Evolutionary conservation across 345 rosid genomes (phyloP).

Genomic region (Erodium maritimum): DNA sequence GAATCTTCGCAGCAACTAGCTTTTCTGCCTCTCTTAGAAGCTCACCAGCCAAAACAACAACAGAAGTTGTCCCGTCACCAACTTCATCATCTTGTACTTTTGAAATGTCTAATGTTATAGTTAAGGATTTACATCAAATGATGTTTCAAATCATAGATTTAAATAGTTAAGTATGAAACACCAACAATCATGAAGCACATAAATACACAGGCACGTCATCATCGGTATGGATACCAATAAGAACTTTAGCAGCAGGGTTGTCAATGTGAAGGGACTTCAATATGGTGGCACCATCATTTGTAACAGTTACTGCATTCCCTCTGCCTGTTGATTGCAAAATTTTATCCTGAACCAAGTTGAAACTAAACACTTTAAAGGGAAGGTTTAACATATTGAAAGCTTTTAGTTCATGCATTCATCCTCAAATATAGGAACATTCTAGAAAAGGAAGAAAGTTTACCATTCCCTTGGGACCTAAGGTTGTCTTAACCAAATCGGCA

Average conservation of each 20-base stretch:
- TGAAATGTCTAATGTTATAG: constrained; percentile 50
- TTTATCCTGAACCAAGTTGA: constrained; percentile 45
- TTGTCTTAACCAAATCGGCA: constrained; percentile 84
- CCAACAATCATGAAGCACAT: no score
- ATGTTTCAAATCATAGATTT: background rate
- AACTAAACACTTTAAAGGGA: background rate
- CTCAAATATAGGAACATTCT: background rate
- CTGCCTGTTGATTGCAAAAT: constrained; percentile 93
- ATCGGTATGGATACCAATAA: constrained; percentile 67
- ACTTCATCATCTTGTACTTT: constrained; percentile 99
- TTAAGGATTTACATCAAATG: constrained; percentile 9
- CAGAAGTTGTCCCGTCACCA: constrained; percentile 99
- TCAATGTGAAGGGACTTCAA: constrained; percentile 88
- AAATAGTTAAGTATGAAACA: no score
- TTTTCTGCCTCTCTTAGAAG: constrained; percentile 93
- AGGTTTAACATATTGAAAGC: background rate
- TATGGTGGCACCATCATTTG: constrained; percentile 97
- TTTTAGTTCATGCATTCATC: background rate
- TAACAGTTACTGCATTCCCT: constrained; percentile 69
- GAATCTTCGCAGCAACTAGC: constrained; percentile 82
- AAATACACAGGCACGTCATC: no score
- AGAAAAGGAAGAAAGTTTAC: constrained; percentile 20
- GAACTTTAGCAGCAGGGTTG: constrained; percentile 95
- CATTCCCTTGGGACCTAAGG: constrained; percentile 98
- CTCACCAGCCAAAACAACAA: constrained; percentile 95